phyloP scores from a whole-genome alignment of 768 basidiomycete genomes.

The Xerocomus potaroensis region DNA sequence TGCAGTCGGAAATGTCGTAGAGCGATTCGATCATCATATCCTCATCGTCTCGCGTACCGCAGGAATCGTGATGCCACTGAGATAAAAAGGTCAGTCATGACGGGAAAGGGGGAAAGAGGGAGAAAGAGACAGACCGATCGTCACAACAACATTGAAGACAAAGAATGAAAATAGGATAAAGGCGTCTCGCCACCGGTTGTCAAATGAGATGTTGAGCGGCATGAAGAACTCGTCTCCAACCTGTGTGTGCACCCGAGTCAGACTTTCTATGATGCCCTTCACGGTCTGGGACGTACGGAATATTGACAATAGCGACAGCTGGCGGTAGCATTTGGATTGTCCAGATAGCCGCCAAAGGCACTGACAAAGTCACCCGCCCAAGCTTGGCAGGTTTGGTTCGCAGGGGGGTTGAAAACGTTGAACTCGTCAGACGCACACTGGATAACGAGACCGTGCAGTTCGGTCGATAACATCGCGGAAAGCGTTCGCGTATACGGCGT shows the following conservation, averaged over 20 bases:
- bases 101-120: not conserved
- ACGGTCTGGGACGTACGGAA: conserved; percentile 24
- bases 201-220: conserved; percentile 63
- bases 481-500: conserved; percentile 68
- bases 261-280: not conserved
- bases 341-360: conserved; percentile 67
- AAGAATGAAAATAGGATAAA: conserved; percentile 64
- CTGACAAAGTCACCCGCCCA: conserved; percentile 71
- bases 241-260: conserved; percentile 12
- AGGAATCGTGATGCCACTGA: conserved; percentile 66
- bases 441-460: conserved; percentile 67
- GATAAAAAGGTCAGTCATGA: not conserved
- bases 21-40: no score
- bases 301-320: conserved; percentile 75
- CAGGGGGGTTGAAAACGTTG: conserved; percentile 64
- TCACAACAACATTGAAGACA: conserved; percentile 66
- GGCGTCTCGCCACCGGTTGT: conserved; percentile 62
- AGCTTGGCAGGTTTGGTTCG: conserved; percentile 62
- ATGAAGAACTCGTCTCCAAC: conserved; percentile 67
- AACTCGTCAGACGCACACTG: conserved; percentile 67
- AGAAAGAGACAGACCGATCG: conserved; percentile 38
- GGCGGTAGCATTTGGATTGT: conserved; percentile 55
- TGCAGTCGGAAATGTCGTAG: no score
- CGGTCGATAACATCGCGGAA: conserved; percentile 71
- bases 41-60: conserved; percentile 60